Base-by-base conservation (phyloP, 805 yeast species). In the Yamadazyma tumulicola region DNA sequence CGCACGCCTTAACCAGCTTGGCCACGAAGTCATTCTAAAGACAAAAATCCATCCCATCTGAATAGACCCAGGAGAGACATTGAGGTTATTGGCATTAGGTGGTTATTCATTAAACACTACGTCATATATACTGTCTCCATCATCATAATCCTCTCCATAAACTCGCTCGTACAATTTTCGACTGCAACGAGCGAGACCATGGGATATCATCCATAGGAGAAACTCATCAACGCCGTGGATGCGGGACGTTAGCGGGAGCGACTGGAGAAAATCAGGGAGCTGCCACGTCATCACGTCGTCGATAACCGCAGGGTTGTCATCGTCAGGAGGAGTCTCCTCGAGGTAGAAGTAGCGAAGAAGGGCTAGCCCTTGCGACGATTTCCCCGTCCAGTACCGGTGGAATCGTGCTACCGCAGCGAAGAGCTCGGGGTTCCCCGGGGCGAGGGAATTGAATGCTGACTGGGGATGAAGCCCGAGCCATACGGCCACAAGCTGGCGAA, bases 361-460 rank as follows among this genome's bases (percentile, higher is more conserved):
- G 6, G 4, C 16, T 12, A 35, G 21, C 10, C 17, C 15, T 7
- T 17, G 11, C 19, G 19, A 14, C 7, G 22, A 20, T 3, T 20
- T 7, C 6, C 9, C 11, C 12, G 17, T 6, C 9, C 19, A 18
- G 6, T 21, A 14, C 8, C 26, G n/a, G 12, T 16, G 11, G 11
- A 45, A 32, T 19, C 27, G 32, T n/a, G 37, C 15, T n/a, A 41
- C 31, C 1, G 44, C 57, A 24, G 44, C 43, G 29, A 63, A 62
- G 13, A 62, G 41, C 18, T 48, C 52, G 2, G 43, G 45, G 37
- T 63, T 63, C 8, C 60, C 57, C 4, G 50, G 34, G 37, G 50
- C 33, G 6, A 53, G 35, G 1, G 59, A 50, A 37, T 53, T 57
- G 38, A 45, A 59, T n/a, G 42, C 37, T 1, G 14, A 18, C 9